These are phyloP conservation scores for Phascolomyces articulosus DNA, from an alignment of 371 early-diverging fungal genomes.

Conservation along the genomic window DNA sequence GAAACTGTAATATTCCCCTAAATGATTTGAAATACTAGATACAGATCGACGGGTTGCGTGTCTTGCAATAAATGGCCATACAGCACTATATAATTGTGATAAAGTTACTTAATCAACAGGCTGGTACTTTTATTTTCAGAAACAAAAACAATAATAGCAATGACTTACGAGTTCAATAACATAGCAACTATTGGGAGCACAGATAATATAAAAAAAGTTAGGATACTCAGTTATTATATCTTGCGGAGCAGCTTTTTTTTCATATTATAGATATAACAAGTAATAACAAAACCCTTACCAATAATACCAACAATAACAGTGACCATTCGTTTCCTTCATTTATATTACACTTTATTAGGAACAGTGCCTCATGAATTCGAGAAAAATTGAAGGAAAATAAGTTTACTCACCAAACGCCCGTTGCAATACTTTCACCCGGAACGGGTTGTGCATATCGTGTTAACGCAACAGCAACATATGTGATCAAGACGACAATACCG, in stretches of 20 bases:
- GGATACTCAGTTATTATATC: too few species aligned
- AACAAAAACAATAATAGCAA: background rate
- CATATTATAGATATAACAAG: too few species aligned
- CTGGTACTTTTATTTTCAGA: background rate
- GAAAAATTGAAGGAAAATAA: background rate
- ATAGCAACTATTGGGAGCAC: conserved; percentile 43
- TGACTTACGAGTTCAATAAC: conserved; percentile 50
- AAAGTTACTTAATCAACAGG: background rate
- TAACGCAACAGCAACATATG: conserved; percentile 44
- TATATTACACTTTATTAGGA: too few species aligned
- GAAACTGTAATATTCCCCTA: conserved; percentile 48
- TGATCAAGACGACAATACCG: conserved; percentile 41
- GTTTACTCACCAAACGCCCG: conserved; percentile 39
- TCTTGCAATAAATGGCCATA: conserved; percentile 69
- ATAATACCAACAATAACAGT: conserved; percentile 59
- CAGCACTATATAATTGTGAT: conserved; percentile 25
- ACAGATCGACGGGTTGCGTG: conserved; percentile 56
- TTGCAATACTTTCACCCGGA: conserved; percentile 31
- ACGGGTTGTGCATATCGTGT: conserved; percentile 35
- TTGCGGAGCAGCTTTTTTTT: too few species aligned
- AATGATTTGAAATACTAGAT: conserved; percentile 30
- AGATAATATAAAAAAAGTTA: too few species aligned
- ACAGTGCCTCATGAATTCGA: too few species aligned
- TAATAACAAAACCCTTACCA: background rate
- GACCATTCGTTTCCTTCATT: conserved; percentile 48